phyloP scores from a whole-genome alignment of 2,329 filamentous ascomycete genomes.

The Hymenoscyphus albidus region DNA sequence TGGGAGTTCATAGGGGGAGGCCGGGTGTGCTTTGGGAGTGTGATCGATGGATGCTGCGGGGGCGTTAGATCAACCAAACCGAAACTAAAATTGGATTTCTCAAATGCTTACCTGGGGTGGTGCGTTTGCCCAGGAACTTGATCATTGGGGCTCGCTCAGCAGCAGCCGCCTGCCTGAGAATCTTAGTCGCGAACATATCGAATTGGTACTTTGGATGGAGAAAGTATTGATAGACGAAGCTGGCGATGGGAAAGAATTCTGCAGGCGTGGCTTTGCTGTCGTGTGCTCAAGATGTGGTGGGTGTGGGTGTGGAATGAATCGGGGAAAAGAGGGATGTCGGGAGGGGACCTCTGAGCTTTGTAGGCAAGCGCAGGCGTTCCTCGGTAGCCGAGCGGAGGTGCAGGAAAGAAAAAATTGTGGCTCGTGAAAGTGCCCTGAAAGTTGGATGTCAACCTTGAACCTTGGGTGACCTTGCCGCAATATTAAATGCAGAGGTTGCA shows the following conservation, averaged over 20 bases:
- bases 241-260: conserved; percentile 15
- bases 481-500: no score
- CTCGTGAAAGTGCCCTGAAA: conserved; percentile 9
- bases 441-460: not conserved
- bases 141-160: conserved; percentile 40
- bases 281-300: conserved; percentile 3
- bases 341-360: conserved; percentile 7
- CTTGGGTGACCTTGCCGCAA: not conserved
- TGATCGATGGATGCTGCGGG: conserved; percentile 51
- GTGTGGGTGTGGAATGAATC: not conserved
- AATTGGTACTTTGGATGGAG: conserved; percentile 5
- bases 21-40: conserved; percentile 54
- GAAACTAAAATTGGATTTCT: not conserved
- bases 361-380: conserved; percentile 1
- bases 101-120: conserved; percentile 36
- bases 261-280: conserved; percentile 15
- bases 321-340: conserved; percentile 1
- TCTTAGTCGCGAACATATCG: conserved; percentile 38
- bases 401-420: conserved; percentile 13
- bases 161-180: conserved; percentile 35
- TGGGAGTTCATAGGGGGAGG: conserved; percentile 51
- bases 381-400: conserved; percentile 1
- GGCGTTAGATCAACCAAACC: conserved; percentile 14
- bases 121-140: conserved; percentile 41
- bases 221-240: conserved; percentile 13